A percentile compares a stretch with the other conserved stretches of the same genome.
Conservation (phyloP, 1,284 basidiomycete species). For the Melanopsichium pennsylvanicum region DNA sequence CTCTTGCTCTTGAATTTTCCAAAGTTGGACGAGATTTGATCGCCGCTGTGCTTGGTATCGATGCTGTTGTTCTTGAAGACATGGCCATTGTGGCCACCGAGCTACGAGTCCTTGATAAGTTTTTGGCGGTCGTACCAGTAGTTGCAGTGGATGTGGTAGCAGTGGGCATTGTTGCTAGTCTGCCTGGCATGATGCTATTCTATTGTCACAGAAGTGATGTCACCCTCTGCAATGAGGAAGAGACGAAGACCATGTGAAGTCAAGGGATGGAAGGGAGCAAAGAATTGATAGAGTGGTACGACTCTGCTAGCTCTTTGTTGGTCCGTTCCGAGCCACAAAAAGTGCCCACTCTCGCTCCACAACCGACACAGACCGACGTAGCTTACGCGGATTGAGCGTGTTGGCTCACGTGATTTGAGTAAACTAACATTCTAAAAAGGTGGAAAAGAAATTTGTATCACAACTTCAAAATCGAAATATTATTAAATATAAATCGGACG, state of each 20-base stretch:
- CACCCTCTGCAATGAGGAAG: too few species aligned
- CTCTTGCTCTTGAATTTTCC: background rate
- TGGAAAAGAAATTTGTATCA: too few species aligned
- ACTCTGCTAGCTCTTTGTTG: too few species aligned
- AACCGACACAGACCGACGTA: too few species aligned
- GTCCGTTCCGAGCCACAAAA: too few species aligned
- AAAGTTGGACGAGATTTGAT: conserved; percentile 7
- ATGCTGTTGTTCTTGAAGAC: background rate
- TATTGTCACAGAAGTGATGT: too few species aligned
- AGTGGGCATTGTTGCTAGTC: conserved; percentile 12
- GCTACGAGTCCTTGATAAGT: conserved; percentile 8
- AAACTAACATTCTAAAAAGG: conserved; percentile 5
- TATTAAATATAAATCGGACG: too few species aligned
- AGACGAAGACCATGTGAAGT: too few species aligned
- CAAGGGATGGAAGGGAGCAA: too few species aligned
- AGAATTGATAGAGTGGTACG: too few species aligned
- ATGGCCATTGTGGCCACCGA: background rate
- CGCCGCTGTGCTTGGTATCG: conserved; percentile 1
- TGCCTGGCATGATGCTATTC: conserved; percentile 18
- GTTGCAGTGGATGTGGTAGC: conserved; percentile 3
- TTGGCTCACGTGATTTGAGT: conserved; percentile 32
- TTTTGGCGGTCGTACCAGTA: background rate
- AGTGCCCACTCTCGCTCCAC: too few species aligned
- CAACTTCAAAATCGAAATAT: too few species aligned
- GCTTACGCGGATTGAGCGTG: conserved; percentile 28